Evolutionary conservation across 164 flowering plant species (phyloP).

Genomic region (Vitis cinerea): DNA sequence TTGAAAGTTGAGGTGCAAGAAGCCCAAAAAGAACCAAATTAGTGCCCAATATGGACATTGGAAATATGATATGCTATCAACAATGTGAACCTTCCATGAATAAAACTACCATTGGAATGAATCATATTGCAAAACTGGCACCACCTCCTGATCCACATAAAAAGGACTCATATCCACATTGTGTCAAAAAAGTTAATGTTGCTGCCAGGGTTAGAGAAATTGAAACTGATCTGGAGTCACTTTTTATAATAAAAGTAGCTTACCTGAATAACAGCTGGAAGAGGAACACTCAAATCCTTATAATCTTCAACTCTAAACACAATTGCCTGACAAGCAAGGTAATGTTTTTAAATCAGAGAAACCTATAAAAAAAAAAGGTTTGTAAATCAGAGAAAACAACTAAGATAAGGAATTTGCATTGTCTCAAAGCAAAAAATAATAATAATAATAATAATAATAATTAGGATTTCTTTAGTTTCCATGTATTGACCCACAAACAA

Average conservation of each 20-base stretch:
- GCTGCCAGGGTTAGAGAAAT: not conserved
- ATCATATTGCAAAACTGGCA: not conserved
- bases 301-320: constrained; percentile 70
- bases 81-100: not conserved
- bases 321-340: constrained; percentile 57
- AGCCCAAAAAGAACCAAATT: no score
- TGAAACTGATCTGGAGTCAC: not conserved
- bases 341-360: not conserved
- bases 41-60: not conserved
- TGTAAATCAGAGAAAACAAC: not conserved
- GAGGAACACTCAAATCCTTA: constrained; percentile 65
- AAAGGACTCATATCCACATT: no score
- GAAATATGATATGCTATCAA: not conserved
- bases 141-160: not conserved
- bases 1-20: no score
- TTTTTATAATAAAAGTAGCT: not conserved
- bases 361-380: not conserved
- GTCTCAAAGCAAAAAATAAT: no score
- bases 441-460: no score
- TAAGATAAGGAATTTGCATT: not conserved
- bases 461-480: not conserved
- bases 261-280: constrained; percentile 96
- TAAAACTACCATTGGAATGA: not conserved
- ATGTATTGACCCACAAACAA: not conserved
- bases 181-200: not conserved